phyloP scores from a whole-genome alignment of 2,329 filamentous ascomycete genomes.

The Talaromyces sp. region DNA sequence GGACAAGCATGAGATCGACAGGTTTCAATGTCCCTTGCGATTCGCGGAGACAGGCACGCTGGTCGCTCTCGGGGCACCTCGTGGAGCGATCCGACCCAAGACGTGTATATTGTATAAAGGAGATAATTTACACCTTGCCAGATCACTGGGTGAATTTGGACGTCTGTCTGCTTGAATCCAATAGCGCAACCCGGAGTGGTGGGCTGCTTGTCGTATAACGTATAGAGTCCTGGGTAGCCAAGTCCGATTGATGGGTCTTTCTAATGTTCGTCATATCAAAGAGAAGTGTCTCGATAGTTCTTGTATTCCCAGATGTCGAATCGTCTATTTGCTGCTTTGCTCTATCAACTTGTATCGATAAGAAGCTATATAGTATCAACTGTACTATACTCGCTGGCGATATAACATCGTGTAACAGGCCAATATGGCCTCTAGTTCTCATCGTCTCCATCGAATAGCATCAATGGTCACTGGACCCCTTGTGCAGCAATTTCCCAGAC shows the following conservation, averaged over 20 bases:
- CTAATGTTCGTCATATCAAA: slow-evolving; percentile 67
- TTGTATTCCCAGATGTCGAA: slow-evolving; percentile 34
- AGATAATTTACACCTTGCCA: slow-evolving; percentile 10
- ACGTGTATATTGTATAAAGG: slow-evolving; percentile 1
- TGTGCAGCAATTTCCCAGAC: slow-evolving; percentile 11
- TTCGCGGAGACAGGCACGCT: not conserved
- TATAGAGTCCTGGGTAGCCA: slow-evolving; percentile 7
- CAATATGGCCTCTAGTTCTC: slow-evolving; percentile 25
- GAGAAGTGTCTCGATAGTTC: slow-evolving; percentile 51
- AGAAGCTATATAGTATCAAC: slow-evolving; percentile 60
- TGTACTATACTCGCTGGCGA: slow-evolving; percentile 45
- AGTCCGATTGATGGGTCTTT: slow-evolving; percentile 48
- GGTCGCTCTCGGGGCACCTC: not conserved
- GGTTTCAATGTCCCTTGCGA: not conserved
- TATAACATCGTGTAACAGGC: slow-evolving; percentile 31
- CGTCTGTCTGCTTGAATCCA: not conserved
- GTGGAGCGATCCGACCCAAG: not conserved
- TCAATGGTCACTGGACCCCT: slow-evolving; percentile 13
- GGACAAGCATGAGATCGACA: not conserved
- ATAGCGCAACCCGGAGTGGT: not conserved
- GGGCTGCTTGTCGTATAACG: not conserved
- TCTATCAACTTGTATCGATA: slow-evolving; percentile 69
- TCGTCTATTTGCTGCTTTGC: slow-evolving; percentile 53
- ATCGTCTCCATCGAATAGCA: slow-evolving; percentile 22
- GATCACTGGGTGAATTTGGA: not conserved